Evolutionary conservation across 75 land plant genomes (phyloP).

Genomic region (Picea glauca): DNA sequence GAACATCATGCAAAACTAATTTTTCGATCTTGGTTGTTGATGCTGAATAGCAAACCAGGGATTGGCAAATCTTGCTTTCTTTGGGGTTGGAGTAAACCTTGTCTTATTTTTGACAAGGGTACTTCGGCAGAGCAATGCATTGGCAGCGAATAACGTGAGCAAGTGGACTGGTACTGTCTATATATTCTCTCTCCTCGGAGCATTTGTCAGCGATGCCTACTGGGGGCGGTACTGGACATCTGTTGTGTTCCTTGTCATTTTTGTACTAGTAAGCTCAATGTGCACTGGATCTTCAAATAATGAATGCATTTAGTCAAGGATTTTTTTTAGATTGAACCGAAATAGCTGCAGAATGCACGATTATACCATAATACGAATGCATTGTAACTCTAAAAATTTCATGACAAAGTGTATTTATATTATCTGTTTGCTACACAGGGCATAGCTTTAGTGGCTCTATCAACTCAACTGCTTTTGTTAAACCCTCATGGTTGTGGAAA

Average conservation of each 20-base stretch:
- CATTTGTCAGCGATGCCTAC: conserved; percentile 66
- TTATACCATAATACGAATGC: neutral
- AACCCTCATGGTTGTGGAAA: conserved; percentile 17
- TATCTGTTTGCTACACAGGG: neutral
- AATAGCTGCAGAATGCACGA: neutral
- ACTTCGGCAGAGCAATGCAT: conserved; percentile 33
- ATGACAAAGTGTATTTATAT: no score
- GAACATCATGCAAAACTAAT: no score
- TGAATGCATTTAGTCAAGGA: neutral
- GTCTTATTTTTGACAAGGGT: conserved; percentile 55
- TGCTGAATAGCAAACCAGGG: conserved; percentile 37
- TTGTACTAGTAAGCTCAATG: conserved; percentile 30
- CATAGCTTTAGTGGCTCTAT: neutral
- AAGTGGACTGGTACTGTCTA: conserved; percentile 65
- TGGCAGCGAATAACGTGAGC: conserved; percentile 57
- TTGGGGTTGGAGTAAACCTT: conserved; percentile 55
- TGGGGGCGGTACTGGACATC: conserved; percentile 57
- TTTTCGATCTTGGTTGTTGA: neutral
- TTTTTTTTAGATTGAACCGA: neutral
- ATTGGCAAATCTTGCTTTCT: conserved; percentile 50
- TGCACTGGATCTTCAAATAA: neutral
- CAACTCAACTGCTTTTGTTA: conserved; percentile 2
- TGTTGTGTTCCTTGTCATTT: conserved; percentile 36
- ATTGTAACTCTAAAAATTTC: no score
- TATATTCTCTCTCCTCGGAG: conserved; percentile 50